Evolutionary conservation across 1,284 basidiomycete species (phyloP), one percentile per base, ranked within the genome.

Genomic region (Cerioporus squamosus): DNA sequence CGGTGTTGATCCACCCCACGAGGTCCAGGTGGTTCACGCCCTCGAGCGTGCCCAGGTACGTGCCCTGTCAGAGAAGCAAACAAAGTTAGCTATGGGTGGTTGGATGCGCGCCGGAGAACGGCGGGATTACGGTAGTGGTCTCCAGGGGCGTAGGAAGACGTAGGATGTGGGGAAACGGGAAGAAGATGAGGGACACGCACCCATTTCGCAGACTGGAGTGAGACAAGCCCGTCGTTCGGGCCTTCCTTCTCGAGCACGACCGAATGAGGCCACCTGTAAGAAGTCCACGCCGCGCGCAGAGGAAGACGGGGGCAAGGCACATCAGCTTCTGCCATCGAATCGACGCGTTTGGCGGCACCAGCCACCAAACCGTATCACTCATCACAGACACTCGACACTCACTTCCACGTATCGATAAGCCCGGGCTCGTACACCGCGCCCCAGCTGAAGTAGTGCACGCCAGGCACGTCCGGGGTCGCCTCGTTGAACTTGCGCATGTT

Each of bases 21-120:
- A 96, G 82, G 72, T 96, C 94, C 46, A 96, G 83, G 70, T 98
- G 96, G 70, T 94, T 96, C n/a, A 97, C 96, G 59, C 89, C 84
- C 44, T 86, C 81, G 18, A 98, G 79, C 2, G 95, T 98, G 22
- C 95, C 95, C 48, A 92, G 82, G 69, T 93, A 93, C 14, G 84
- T 92, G 38, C 91, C 91, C 87, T 90, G 66, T 31, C 15, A 18
- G 7, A n/a, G n/a, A 18, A 38, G 36, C 42, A n/a, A 36, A 10
- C 33, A 12, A 12, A 1, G 33, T 36, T 6, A 36, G 33, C 12
- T 36, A 10, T 36, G 5, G 26, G 33, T 36, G 33, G 6, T 36
- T 36, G 6, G 2, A 36, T 36, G 33, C 9, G 33, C 33, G 20
- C 24, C 22, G 39, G 49, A 42, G 49, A 51, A 42, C 4, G 15